phyloP scores from a whole-genome alignment of 164 flowering plant genomes.

The Stephania yunnanensis region DNA sequence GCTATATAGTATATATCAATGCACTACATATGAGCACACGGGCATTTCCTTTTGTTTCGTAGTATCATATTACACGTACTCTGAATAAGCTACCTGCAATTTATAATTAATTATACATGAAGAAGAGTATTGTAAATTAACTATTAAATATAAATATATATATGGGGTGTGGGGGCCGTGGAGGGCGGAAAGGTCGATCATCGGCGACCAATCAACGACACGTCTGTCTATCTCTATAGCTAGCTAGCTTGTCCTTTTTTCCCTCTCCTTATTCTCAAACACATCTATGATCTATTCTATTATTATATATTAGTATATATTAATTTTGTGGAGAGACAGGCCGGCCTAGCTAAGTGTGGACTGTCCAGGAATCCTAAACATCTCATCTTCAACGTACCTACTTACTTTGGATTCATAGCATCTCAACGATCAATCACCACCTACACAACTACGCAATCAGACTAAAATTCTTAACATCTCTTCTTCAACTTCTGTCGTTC shows the following conservation, averaged over 20 bases:
- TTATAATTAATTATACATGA: not conserved
- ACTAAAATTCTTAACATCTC: too few relatives aligned
- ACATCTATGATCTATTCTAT: too few relatives aligned
- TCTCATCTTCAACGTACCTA: not conserved
- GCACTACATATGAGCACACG: not conserved
- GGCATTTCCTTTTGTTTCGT: not conserved
- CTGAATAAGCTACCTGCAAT: not conserved
- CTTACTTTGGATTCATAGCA: not conserved
- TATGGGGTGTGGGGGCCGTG: too few relatives aligned
- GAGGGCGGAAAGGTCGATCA: conserved; percentile 4
- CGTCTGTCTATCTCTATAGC: not conserved
- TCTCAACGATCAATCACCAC: too few relatives aligned
- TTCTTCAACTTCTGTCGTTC: too few relatives aligned
- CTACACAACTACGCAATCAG: too few relatives aligned
- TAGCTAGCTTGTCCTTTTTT: not conserved
- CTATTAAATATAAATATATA: too few relatives aligned
- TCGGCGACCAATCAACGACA: not conserved
- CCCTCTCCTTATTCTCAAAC: not conserved
- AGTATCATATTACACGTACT: not conserved
- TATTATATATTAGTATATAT: too few relatives aligned
- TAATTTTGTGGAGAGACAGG: not conserved
- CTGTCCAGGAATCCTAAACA: not conserved
- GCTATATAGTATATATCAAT: not conserved
- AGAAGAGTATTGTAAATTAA: too few relatives aligned
- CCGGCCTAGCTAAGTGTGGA: not conserved